Percentiles rank a stretch among this genome's conserved stretches.
These are phyloP conservation scores for Coniella vitis DNA, from an alignment of 2,329 filamentous ascomycete species.

Conservation along the genomic window DNA sequence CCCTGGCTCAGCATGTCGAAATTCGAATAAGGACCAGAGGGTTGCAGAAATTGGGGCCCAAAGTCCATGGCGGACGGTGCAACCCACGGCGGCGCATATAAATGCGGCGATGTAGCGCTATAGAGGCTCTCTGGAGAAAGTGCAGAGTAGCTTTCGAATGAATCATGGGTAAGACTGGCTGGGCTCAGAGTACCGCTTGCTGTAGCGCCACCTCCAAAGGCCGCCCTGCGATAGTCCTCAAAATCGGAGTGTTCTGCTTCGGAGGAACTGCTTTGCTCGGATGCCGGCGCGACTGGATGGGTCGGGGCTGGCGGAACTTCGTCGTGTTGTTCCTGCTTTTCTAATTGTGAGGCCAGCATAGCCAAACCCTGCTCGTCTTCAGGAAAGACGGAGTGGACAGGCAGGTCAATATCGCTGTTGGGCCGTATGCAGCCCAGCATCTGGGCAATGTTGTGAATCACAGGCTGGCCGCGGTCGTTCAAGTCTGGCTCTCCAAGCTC, in stretches of 20 bases:
- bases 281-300: constrained; percentile 30
- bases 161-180: constrained; percentile 43
- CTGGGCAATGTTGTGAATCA: constrained; percentile 59
- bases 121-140: constrained; percentile 23
- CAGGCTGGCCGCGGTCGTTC: constrained; percentile 55
- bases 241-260: constrained; percentile 50
- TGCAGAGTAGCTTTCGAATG: constrained; percentile 30
- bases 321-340: constrained; percentile 36
- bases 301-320: constrained; percentile 27
- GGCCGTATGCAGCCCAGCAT: constrained; percentile 58
- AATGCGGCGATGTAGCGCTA: constrained; percentile 23
- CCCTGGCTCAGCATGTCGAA: constrained; percentile 43
- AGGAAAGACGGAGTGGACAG: constrained; percentile 52
- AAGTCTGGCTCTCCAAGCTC: constrained; percentile 56
- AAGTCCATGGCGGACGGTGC: constrained; percentile 26
- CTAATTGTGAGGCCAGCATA: constrained; percentile 50
- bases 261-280: constrained; percentile 47
- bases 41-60: constrained; percentile 33
- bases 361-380: constrained; percentile 53
- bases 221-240: constrained; percentile 46
- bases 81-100: constrained; percentile 5
- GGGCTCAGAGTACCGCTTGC: constrained; percentile 40
- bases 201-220: constrained; percentile 33
- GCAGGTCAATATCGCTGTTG: constrained; percentile 53
- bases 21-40: constrained; percentile 33